Base-by-base conservation (phyloP, 108 stramenopile genomes). In the Cylindrotheca closterium region DNA sequence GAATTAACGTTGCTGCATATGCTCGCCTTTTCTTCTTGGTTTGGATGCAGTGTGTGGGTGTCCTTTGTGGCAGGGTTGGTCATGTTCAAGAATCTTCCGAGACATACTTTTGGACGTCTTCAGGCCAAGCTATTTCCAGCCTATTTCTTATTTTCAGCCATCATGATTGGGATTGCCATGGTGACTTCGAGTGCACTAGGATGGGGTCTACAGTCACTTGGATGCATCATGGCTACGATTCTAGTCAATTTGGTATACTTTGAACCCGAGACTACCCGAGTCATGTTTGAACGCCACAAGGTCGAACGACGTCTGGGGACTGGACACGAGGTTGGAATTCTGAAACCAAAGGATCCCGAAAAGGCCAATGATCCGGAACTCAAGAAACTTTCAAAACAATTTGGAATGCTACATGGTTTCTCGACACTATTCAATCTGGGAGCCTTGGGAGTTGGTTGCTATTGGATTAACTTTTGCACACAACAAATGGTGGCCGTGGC, bases 11-110 rank as follows among this genome's bases (percentile, higher is more conserved):
- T 80, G 27, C 29, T 85, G 21, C 87, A 88, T 52, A 32, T 85
- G 5, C 74, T 88, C 24, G 78, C 87, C 0, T 85, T 85, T 62
- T 65, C 65, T n/a, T 83, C 82, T 5, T 88, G 87, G 87, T 88
- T 88, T 53, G 87, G 87, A 1, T 79, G 79, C 17, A 79, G 74
- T n/a, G 67, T 81, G 0, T 86, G 85, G 63, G 85, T 84, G 17
- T 88, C 89, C 2, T 93, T 93, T 66, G 47, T 91, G 18, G 80
- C 79, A 23, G 92, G 92, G 4, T 83, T 93, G 47, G 80, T 80
- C 31, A 91, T 91, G 89, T 87, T 91, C 67, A 84, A 89, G 60
- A 89, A 89, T 53, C 60, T 93, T 19, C 92, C 92, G 1, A 56
- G 87, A n/a, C 77, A 90, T 52, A 84, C 84, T 2, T 93, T 93